These are phyloP conservation scores for Trametes pubescens DNA, from an alignment of 1,284 basidiomycete genomes.

Conservation along the genomic window DNA sequence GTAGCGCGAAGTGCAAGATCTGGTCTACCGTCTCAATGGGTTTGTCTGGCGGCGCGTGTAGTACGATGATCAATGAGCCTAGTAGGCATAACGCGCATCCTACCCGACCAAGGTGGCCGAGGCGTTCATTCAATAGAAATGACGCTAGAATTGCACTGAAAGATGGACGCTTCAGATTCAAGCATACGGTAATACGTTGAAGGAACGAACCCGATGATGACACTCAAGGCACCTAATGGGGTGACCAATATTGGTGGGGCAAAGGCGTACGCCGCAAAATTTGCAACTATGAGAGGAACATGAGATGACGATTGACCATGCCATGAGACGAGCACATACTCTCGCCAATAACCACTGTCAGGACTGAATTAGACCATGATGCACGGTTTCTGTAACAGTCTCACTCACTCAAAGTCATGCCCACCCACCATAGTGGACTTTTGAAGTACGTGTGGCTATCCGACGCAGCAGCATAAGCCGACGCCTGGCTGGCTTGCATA, in stretches of 20 bases:
- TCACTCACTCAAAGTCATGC: conserved; percentile 89
- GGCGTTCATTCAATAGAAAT: conserved; percentile 91
- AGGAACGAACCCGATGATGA: conserved; percentile 88
- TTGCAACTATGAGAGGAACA: conserved; percentile 70
- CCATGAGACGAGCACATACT: conserved; percentile 51
- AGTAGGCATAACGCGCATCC: conserved; percentile 94
- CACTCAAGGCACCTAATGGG: conserved; percentile 93
- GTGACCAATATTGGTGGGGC: conserved; percentile 98
- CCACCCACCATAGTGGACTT: conserved; percentile 99
- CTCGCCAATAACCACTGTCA: conserved; percentile 89
- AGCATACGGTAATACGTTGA: background rate
- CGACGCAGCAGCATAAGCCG: conserved; percentile 66
- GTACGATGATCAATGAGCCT: conserved; percentile 94
- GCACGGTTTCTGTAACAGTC: conserved; percentile 8
- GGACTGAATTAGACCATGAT: conserved; percentile 16
- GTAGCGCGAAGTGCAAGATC: conserved; percentile 88
- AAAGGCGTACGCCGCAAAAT: conserved; percentile 99
- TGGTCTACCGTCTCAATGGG: conserved; percentile 95
- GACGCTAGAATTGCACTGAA: conserved; percentile 92
- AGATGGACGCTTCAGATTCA: background rate
- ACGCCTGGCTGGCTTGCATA: conserved; percentile 73
- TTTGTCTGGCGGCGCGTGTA: conserved; percentile 97
- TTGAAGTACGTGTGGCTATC: conserved; percentile 88
- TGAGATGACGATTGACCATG: conserved; percentile 42
- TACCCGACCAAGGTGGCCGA: conserved; percentile 92